Conservation (phyloP, 768 basidiomycete species). For the Butyriboletus loyo region DNA sequence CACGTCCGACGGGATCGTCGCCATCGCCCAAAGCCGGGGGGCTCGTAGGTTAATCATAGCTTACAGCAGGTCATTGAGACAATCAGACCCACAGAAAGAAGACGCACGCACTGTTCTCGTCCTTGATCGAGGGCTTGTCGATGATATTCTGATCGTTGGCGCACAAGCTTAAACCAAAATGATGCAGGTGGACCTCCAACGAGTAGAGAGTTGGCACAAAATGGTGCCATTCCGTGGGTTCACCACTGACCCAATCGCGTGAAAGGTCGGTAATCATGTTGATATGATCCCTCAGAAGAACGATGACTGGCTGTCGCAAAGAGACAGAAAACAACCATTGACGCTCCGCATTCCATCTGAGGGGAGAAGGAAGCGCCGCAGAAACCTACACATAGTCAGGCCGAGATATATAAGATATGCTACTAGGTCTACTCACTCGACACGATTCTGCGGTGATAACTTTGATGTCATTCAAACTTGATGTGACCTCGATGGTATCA, state of each 20-base stretch:
- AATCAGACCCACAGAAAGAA: neutral
- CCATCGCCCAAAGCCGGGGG: conserved; percentile 45
- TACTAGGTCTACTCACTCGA: conserved; percentile 43
- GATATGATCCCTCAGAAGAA: conserved; percentile 87
- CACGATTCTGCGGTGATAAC: conserved; percentile 77
- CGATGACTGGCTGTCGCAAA: conserved; percentile 69
- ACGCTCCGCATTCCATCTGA: conserved; percentile 78
- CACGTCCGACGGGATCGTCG: conserved; percentile 62
- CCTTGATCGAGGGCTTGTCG: conserved; percentile 73
- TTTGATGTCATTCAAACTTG: conserved; percentile 85
- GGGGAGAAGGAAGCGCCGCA: conserved; percentile 73
- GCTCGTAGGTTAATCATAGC: conserved; percentile 74
- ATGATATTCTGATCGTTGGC: conserved; percentile 97
- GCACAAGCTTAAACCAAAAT: conserved; percentile 77
- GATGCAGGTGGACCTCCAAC: conserved; percentile 66
- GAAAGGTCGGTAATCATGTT: conserved; percentile 93
- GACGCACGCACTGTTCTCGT: conserved; percentile 72
- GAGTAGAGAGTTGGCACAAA: conserved; percentile 83
- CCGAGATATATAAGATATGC: conserved; percentile 13
- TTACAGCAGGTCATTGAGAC: conserved; percentile 28
- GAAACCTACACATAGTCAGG: conserved; percentile 46
- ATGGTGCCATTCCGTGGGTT: conserved; percentile 72
- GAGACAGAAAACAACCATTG: conserved; percentile 77
- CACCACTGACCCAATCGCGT: conserved; percentile 87
- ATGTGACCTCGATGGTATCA: conserved; percentile 71